These are phyloP conservation scores for Climacium dendroides DNA, from an alignment of 225 moss, liverwort and hornwort genomes.

Conservation along the genomic window DNA sequence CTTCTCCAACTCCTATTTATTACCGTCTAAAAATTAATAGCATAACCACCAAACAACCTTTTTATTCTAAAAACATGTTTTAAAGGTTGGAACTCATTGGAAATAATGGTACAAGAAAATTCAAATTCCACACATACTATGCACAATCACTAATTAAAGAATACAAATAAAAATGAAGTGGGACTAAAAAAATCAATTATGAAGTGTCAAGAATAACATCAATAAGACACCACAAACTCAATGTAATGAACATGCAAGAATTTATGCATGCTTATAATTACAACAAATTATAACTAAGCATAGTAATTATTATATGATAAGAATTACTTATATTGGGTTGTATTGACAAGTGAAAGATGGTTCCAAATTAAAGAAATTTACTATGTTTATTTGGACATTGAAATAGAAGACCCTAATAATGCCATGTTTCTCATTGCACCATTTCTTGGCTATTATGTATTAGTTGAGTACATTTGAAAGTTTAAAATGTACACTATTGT, in stretches of 20 bases:
- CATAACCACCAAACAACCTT: not conserved
- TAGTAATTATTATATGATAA: not conserved
- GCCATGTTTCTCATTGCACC: fast-evolving
- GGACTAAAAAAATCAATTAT: not conserved
- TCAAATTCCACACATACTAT: not conserved
- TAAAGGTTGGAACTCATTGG: fast-evolving
- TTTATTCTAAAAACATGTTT: fast-evolving
- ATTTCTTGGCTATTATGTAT: not conserved
- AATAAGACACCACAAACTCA: not conserved
- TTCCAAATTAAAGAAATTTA: not conserved
- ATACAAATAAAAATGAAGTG: not conserved
- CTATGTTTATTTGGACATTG: no score
- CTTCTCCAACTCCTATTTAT: not conserved
- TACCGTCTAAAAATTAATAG: no score
- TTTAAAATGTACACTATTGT: not conserved
- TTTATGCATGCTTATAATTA: not conserved
- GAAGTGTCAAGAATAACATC: not conserved
- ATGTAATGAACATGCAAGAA: not conserved
- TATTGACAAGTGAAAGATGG: not conserved
- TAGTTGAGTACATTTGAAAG: not conserved
- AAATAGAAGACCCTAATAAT: fast-evolving
- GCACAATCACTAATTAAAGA: no score
- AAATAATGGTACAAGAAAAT: fast-evolving
- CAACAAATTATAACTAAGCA: not conserved
- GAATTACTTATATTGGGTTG: not conserved